Evolutionary conservation across 169 alveolate species (phyloP), one percentile per base, ranked within the genome.

Genomic region (Cryptosporidium parvum): DNA sequence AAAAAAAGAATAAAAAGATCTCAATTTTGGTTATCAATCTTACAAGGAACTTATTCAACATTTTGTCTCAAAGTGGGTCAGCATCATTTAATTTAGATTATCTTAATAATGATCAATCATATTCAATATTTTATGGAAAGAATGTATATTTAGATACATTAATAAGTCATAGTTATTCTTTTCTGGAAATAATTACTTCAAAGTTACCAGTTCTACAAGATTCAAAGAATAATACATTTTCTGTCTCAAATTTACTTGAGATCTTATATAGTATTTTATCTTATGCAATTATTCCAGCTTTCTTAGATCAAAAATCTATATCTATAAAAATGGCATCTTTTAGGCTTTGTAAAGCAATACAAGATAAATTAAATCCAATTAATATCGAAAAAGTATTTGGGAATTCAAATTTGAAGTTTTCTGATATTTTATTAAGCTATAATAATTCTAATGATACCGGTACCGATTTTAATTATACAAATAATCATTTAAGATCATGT

Each of bases 81-180:
- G 8, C 67, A 35, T 39, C 67, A 35, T 39, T 65, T 23, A 21
- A 37, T 33, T 35, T 7, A 42, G 23, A 21, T n/a, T 21, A 37
- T 8, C 7, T 51, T 48, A 18, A 51, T 4, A 9, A 67, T 39
- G 18, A 21, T 33, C 6, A 0, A 18, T 21, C 23, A 3, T n/a
- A 56, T 21, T 53, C 69, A 18, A 31, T 35, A 14, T 80, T 80
- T 80, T 80, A 73, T 62, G 80, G 80, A n/a, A 62, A 31, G 21
- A 59, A 59, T 62, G 53, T 61, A n/a, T 80, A 62, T 80, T 37
- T 7, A 29, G 80, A 80, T 10, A 65, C 33, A 8, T 45, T 80
- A 80, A 45, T 80, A 16, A 80, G 89, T 61, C 89, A 80, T 29
- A 62, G 89, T 65, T 80, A 62, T 39, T 62, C 89, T 21, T 59